phyloP scores from a whole-genome alignment of 2,329 filamentous ascomycete genomes.

The Polytolypa hystricis region DNA sequence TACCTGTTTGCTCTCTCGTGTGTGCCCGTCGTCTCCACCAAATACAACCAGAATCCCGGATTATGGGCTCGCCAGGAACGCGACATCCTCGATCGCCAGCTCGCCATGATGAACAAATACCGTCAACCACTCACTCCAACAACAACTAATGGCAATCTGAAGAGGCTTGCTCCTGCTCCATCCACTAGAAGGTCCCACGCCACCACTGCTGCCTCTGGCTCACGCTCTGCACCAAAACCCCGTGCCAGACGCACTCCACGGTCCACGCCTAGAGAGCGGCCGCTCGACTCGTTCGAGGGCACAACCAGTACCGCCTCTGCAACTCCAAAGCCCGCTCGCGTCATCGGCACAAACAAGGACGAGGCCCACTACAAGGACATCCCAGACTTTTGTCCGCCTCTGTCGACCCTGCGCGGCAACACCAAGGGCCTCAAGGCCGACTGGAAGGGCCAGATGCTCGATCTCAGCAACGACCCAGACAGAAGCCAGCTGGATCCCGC shows the following conservation, averaged over 20 bases:
- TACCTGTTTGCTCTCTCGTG: constrained; percentile 35
- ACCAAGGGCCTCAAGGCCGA: constrained; percentile 68
- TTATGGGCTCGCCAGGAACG: constrained; percentile 33
- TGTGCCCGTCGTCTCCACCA: constrained; percentile 30
- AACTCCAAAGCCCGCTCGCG: constrained; percentile 33
- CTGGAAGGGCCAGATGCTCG: constrained; percentile 72
- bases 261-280: constrained; percentile 31
- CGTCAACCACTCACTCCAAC: constrained; percentile 19
- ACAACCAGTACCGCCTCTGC: constrained; percentile 19
- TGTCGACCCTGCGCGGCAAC: constrained; percentile 53
- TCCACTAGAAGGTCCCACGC: constrained; percentile 20
- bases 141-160: too few species aligned
- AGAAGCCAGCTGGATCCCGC: constrained; percentile 62
- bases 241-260: constrained; percentile 31
- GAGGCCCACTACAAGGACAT: constrained; percentile 70
- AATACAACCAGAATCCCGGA: constrained; percentile 34
- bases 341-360: constrained; percentile 55
- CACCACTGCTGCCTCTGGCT: too few species aligned
- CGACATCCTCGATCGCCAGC: constrained; percentile 31
- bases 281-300: constrained; percentile 28
- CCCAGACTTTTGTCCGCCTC: constrained; percentile 60
- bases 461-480: constrained; percentile 63
- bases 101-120: constrained; percentile 30
- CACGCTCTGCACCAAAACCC: too few species aligned
- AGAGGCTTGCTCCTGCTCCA: constrained; percentile 32